A percentile compares a stretch with the other conserved stretches of the same genome.
Conservation (phyloP, 345 rosid species). For the Eucalyptus erythrocorys region DNA sequence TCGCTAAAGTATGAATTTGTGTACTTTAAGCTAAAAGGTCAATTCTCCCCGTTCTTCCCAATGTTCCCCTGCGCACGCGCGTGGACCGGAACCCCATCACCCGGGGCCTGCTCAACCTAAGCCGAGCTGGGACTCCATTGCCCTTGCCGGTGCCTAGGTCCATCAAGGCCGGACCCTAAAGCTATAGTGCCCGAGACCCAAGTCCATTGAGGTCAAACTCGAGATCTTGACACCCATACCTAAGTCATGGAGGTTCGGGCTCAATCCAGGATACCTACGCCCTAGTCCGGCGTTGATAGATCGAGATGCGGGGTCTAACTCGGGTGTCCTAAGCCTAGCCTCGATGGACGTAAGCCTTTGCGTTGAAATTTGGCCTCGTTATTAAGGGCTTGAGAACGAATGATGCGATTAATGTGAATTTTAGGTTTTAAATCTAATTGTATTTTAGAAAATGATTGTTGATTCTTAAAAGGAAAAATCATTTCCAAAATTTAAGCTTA, state of each 20-base stretch:
- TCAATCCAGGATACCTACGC: fast-evolving
- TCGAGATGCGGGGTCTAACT: fast-evolving
- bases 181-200: fast-evolving
- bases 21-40: neutral
- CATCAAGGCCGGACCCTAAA: fast-evolving
- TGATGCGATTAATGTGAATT: fast-evolving
- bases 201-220: fast-evolving
- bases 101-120: neutral
- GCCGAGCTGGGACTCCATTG: neutral
- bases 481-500: fast-evolving
- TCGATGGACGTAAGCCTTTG: fast-evolving
- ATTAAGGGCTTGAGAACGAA: neutral
- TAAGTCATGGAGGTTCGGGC: fast-evolving
- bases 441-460: no score
- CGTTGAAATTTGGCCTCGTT: fast-evolving
- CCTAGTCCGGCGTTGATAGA: fast-evolving
- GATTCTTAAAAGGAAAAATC: fast-evolving
- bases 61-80: neutral
- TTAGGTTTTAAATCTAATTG: fast-evolving
- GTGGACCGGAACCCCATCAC: neutral
- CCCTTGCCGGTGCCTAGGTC: fast-evolving
- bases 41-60: neutral
- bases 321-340: fast-evolving
- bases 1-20: neutral
- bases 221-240: no score